phyloP scores from a whole-genome alignment of 1,284 basidiomycete genomes.

The Exsudoporus floridanus region DNA sequence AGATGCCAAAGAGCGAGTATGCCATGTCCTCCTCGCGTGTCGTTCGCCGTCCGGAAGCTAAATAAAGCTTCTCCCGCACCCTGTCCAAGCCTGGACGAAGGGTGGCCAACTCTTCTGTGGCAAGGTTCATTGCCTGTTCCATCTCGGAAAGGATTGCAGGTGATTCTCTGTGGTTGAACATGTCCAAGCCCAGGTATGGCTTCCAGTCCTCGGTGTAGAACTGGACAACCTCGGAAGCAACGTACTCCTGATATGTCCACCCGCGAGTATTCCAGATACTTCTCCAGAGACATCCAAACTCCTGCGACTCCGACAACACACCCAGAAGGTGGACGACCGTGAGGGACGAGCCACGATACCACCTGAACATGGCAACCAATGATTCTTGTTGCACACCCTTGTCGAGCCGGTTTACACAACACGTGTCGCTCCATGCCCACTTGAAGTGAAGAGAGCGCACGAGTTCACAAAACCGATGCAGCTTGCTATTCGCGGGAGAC shows the following conservation, averaged over 20 bases:
- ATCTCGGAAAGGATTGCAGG: no score
- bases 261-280: background rate
- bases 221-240: background rate
- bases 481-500: background rate
- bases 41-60: no score
- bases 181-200: no score
- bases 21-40: no score
- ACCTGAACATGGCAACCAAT: background rate
- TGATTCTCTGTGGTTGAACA: no score
- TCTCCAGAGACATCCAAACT: background rate
- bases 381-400: background rate
- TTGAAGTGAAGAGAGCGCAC: background rate
- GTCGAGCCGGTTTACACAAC: background rate
- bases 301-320: background rate
- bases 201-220: no score
- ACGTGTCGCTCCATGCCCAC: constrained; percentile 2
- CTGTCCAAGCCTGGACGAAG: no score
- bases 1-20: no score
- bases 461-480: background rate
- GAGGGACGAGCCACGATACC: background rate
- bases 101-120: no score
- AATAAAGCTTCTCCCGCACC: no score
- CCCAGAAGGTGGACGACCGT: background rate
- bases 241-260: background rate
- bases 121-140: background rate